Evolutionary conservation across 2,329 filamentous ascomycete genomes (phyloP), one percentile per base, ranked within the genome.

Genomic region (Seiridium cupressi): DNA sequence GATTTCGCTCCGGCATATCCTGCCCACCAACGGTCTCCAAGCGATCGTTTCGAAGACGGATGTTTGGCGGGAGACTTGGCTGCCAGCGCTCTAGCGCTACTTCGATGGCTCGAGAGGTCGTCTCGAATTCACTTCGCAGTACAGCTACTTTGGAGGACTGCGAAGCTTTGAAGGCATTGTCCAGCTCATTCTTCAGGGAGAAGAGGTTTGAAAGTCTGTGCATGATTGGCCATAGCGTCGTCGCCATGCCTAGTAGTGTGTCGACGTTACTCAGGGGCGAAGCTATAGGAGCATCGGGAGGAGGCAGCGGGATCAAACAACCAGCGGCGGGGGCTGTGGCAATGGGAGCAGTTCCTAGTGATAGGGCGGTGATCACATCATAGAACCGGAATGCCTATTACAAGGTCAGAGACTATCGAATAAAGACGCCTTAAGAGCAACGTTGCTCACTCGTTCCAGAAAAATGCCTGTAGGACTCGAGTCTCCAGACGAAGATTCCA

Each of bases 331-430:
- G 79, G 3, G 81, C 77, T 10, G 75, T 78, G 1, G 83, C 82
- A 10, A 87, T 76, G 2, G 85, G 84, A 4, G 83, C 76, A 10
- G 82, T 85, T 58, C 84, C 84, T 55, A 87, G 79, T 0, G 85
- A 88, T 36, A 89, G 73, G 1, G 86, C 85, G 5, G 85, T 81
- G 59, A 88, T 88, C 31, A 88, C 85, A 68, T 88, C 85, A 72
- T 88, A 88, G 65, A 88, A 88, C 5, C 83, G 81, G 65, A 88
- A 89, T 1, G 85, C 84, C 85, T 88, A 58, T 36, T 13, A 31
- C 38, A 34, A 8, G 36, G 63, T 76, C 40, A 75, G 68, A 56
- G 55, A 55, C 9, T 47, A 44, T 35, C 46, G 46, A n/a, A n/a
- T 38, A 13, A 46, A 2, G 18, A 48, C 9, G 31, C 13, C n/a